Conservation (phyloP, 768 basidiomycete genomes). For the Leucocoprinus leucothites region DNA sequence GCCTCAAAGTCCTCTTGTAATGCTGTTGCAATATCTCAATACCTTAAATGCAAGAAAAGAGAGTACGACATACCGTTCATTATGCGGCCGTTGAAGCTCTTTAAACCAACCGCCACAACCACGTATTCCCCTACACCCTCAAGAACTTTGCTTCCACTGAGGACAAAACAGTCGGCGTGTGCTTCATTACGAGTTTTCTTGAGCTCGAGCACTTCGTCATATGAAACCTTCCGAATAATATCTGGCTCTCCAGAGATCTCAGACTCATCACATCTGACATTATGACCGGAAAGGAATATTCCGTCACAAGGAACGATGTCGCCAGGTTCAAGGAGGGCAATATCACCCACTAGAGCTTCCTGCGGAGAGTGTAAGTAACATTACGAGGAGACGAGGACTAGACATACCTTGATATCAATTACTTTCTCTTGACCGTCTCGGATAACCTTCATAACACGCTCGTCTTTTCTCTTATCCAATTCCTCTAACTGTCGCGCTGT, state of each 20-base stretch:
- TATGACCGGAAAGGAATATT: conserved; percentile 88
- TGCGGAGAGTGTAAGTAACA: conserved; percentile 29
- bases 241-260: conserved; percentile 97
- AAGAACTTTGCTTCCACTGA: conserved; percentile 89
- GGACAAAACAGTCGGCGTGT: conserved; percentile 88
- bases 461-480: conserved; percentile 94
- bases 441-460: conserved; percentile 83
- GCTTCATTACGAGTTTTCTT: conserved; percentile 28
- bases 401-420: conserved; percentile 74
- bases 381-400: conserved; percentile 1
- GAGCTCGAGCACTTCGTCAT: conserved; percentile 65
- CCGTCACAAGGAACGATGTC: conserved; percentile 97
- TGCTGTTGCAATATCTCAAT: conserved; percentile 40
- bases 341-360: conserved; percentile 93
- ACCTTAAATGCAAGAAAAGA: not conserved
- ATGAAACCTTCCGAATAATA: conserved; percentile 84
- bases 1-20: conserved; percentile 83
- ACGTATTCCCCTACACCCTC: conserved; percentile 95
- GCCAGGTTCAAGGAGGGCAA: conserved; percentile 90
- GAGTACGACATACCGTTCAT: conserved; percentile 81
- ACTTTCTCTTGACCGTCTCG: conserved; percentile 67
- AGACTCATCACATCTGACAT: conserved; percentile 93
- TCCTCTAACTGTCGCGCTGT: conserved; percentile 94
- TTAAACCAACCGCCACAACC: conserved; percentile 87
- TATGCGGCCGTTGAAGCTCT: conserved; percentile 94